Evolutionary conservation across 768 basidiomycete genomes (phyloP).

Genomic region (Lenzites betulinus): DNA sequence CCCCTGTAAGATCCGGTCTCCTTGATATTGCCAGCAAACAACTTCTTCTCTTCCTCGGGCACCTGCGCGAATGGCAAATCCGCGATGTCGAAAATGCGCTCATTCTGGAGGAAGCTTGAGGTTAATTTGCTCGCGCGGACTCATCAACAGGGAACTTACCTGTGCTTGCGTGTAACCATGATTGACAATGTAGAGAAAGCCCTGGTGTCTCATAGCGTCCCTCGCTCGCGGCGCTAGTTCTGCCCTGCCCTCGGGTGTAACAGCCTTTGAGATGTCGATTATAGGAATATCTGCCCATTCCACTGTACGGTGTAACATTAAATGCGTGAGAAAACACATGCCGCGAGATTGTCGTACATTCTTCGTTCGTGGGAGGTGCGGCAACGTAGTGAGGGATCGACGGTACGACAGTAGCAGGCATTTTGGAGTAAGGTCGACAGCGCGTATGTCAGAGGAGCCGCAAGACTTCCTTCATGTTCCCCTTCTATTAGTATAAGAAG

Average conservation of each 20-base stretch:
- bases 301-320: conserved; percentile 21
- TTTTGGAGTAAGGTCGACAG: neutral
- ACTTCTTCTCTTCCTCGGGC: conserved; percentile 35
- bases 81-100: conserved; percentile 40
- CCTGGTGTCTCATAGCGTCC: conserved; percentile 31
- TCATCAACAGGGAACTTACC: conserved; percentile 13
- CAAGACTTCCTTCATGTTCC: too few relatives aligned
- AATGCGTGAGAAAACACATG: neutral
- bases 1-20: conserved; percentile 53
- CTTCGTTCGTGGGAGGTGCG: conserved; percentile 26
- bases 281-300: conserved; percentile 37
- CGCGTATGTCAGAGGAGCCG: neutral
- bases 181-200: conserved; percentile 38
- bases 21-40: conserved; percentile 36
- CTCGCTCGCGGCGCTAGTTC: conserved; percentile 29
- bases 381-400: conserved; percentile 27
- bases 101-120: conserved; percentile 25
- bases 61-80: conserved; percentile 38
- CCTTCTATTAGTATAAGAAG: neutral
- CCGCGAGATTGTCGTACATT: neutral
- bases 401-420: conserved; percentile 21
- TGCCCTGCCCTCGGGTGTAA: conserved; percentile 31
- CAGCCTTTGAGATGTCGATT: conserved; percentile 33
- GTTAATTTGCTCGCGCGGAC: neutral
- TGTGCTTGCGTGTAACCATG: conserved; percentile 31